These are phyloP conservation scores for Rhizopus microsporus DNA, from an alignment of 371 early-diverging fungal genomes.

Conservation along the genomic window DNA sequence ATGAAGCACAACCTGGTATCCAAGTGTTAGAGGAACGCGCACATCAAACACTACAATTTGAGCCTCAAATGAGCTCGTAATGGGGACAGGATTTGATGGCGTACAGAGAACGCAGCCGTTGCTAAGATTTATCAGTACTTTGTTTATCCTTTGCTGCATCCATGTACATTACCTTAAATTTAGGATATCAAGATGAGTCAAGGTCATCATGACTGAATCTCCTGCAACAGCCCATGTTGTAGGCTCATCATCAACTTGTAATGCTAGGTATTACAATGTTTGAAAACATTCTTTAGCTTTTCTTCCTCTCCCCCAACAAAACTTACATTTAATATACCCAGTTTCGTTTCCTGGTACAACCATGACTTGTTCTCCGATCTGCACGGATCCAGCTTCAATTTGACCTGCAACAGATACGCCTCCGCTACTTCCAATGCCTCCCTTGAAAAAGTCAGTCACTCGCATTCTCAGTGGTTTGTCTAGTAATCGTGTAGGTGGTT, in stretches of 20 bases:
- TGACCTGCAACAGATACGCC: constrained; percentile 84
- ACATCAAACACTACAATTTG: constrained; percentile 93
- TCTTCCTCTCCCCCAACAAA: not conserved
- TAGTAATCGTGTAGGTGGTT: constrained; percentile 72
- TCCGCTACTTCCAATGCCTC: constrained; percentile 66
- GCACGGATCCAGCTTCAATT: constrained; percentile 83
- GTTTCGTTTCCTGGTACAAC: constrained; percentile 81
- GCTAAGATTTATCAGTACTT: constrained; percentile 27
- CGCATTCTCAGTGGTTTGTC: constrained; percentile 84
- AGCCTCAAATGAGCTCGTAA: constrained; percentile 74
- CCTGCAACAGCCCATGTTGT: constrained; percentile 92
- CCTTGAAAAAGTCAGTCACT: constrained; percentile 85
- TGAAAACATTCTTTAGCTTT: constrained; percentile 2
- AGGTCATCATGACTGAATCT: constrained; percentile 80
- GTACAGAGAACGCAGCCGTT: constrained; percentile 82
- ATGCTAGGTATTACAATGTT: constrained; percentile 36
- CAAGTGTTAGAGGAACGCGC: constrained; percentile 87
- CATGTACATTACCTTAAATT: constrained; percentile 62
- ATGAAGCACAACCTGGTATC: constrained; percentile 84
- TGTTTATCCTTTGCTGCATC: too few species aligned
- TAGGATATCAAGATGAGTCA: constrained; percentile 79
- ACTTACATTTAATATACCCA: constrained; percentile 76
- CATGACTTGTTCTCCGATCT: constrained; percentile 81
- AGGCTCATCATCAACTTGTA: constrained; percentile 72
- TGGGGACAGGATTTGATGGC: constrained; percentile 65